Evolutionary conservation across 1,284 basidiomycete species (phyloP).

Genomic region (Sporisorium scitamineum): DNA sequence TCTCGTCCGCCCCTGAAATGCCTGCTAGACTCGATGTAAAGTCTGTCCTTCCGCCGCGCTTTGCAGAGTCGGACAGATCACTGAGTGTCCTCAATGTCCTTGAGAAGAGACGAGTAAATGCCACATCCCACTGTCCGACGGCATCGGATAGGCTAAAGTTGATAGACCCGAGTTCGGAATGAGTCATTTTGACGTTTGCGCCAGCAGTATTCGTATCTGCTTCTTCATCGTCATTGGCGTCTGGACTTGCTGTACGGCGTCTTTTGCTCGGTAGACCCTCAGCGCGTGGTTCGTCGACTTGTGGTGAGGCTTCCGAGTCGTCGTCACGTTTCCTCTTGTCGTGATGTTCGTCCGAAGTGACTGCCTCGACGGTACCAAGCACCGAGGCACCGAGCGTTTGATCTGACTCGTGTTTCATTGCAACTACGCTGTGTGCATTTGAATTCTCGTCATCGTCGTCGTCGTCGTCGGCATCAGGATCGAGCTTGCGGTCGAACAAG

Average conservation of each 20-base stretch:
- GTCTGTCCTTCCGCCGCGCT: conserved; percentile 12
- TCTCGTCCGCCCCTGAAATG: conserved; percentile 39
- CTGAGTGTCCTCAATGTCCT: conserved; percentile 47
- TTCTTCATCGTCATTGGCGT: background rate
- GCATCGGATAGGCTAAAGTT: conserved; percentile 33
- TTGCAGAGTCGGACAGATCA: conserved; percentile 33
- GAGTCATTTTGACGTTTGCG: conserved; percentile 28
- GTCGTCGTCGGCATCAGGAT: conserved; percentile 47
- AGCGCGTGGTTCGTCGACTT: conserved; percentile 18
- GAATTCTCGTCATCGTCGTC: conserved; percentile 18
- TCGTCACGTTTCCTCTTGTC: conserved; percentile 36
- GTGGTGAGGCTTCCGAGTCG: background rate
- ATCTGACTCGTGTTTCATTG: conserved; percentile 7
- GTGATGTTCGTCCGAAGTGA: conserved; percentile 2
- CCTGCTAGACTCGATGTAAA: conserved; percentile 21
- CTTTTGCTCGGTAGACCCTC: conserved; percentile 33
- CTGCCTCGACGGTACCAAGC: conserved; percentile 29
- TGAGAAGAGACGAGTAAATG: conserved; percentile 49
- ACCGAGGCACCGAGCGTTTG: conserved; percentile 40
- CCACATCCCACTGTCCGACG: conserved; percentile 50
- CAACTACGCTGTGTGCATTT: background rate
- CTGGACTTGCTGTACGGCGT: conserved; percentile 16
- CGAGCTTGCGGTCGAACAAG: conserved; percentile 49
- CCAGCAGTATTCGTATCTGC: background rate
- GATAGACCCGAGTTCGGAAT: conserved; percentile 42